Conservation (phyloP, 768 basidiomycete genomes). For the Mycena rebaudengoi region DNA sequence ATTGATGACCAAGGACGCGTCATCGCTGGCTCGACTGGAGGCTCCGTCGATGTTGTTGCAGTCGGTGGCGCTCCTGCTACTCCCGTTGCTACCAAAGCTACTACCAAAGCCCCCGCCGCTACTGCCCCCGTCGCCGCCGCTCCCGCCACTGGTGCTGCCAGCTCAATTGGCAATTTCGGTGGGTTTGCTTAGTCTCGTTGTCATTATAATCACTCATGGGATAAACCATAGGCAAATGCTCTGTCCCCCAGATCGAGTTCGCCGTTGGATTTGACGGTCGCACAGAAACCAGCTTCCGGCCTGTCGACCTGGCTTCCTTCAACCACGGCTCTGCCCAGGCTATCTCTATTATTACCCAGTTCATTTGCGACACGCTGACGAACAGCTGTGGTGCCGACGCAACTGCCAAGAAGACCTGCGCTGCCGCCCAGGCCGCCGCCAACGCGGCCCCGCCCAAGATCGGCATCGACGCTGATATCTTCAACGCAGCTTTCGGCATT, state of each 20-base stretch:
- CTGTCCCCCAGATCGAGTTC: conserved; percentile 67
- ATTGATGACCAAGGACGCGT: conserved; percentile 33
- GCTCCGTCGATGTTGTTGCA: no score
- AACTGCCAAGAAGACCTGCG: conserved; percentile 60
- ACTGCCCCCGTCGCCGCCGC: conserved; percentile 26
- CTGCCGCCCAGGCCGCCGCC: conserved; percentile 50
- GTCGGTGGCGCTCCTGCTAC: neutral
- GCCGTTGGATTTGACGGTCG: conserved; percentile 64
- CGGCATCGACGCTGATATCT: conserved; percentile 68
- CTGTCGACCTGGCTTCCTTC: conserved; percentile 58
- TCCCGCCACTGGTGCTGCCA: conserved; percentile 36
- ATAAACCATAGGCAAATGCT: conserved; percentile 56
- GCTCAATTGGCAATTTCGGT: conserved; percentile 53
- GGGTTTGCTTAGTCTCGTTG: neutral
- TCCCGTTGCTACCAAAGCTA: conserved; percentile 9
- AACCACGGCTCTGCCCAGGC: conserved; percentile 69
- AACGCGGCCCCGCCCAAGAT: conserved; percentile 48
- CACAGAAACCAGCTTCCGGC: conserved; percentile 67
- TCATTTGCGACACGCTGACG: conserved; percentile 64
- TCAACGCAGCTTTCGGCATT: conserved; percentile 67
- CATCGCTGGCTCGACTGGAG: conserved; percentile 20
- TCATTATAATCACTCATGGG: neutral
- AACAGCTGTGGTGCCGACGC: conserved; percentile 64
- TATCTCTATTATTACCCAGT: conserved; percentile 64
- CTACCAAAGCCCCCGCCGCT: conserved; percentile 14